Evolutionary conservation across 352 stramenopile species (phyloP).

Genomic region (Phytophthora constricta): DNA sequence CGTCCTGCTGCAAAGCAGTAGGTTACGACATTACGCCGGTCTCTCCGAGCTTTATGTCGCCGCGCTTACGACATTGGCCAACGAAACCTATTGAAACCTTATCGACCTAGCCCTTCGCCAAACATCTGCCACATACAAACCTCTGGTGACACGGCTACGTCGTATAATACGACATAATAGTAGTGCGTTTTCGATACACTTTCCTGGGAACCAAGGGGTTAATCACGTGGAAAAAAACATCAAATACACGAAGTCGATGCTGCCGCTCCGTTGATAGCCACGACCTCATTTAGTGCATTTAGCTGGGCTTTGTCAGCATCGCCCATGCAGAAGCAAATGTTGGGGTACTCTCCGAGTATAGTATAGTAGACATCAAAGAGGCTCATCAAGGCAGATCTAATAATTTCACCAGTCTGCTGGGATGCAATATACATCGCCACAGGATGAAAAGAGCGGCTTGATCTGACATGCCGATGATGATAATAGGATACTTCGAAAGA

Average conservation of each 20-base stretch:
- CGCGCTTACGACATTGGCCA: too few relatives aligned
- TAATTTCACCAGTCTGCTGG: neutral
- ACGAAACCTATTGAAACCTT: too few relatives aligned
- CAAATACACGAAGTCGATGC: neutral
- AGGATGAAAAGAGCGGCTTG: neutral
- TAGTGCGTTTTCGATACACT: too few relatives aligned
- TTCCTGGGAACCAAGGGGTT: too few relatives aligned
- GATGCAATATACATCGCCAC: constrained; percentile 2
- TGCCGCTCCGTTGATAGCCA: neutral
- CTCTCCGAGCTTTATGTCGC: too few relatives aligned
- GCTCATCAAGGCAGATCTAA: neutral
- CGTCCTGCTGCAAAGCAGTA: too few relatives aligned
- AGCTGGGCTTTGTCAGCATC: neutral
- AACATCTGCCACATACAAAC: too few relatives aligned
- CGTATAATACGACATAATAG: too few relatives aligned
- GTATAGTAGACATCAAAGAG: neutral
- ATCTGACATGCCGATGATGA: constrained; percentile 8
- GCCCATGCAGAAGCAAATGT: neutral
- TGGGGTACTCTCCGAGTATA: neutral
- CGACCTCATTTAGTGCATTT: neutral
- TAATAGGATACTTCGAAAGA: constrained; percentile 2
- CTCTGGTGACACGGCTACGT: too few relatives aligned
- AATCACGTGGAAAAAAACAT: constrained; percentile 16
- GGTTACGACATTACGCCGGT: too few relatives aligned
- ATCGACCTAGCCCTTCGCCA: too few relatives aligned